phyloP scores from a whole-genome alignment of 2,329 filamentous ascomycete species.

The Hypoxylon sp. region DNA sequence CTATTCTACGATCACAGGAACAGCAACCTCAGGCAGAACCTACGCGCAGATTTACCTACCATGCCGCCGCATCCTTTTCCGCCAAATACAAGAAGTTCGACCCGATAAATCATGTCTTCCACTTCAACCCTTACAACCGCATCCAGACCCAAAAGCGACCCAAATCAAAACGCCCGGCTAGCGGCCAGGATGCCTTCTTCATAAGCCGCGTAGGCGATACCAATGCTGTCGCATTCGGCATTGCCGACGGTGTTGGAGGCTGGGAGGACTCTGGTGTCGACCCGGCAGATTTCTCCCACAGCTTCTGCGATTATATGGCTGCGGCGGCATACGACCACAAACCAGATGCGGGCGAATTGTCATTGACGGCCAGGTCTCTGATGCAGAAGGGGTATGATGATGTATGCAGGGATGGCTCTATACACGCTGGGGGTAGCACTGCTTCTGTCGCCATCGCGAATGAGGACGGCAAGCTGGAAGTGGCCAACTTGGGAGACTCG shows the following conservation, averaged over 20 bases:
- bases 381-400: slow-evolving; percentile 89
- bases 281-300: slow-evolving; percentile 94
- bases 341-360: slow-evolving; percentile 48
- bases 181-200: slow-evolving; percentile 97
- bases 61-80: slow-evolving; percentile 81
- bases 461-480: slow-evolving; percentile 81
- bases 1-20: slow-evolving; percentile 45
- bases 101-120: slow-evolving; percentile 77
- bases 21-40: slow-evolving; percentile 40
- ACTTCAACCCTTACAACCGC: slow-evolving; percentile 77
- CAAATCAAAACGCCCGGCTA: slow-evolving; percentile 77
- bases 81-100: slow-evolving; percentile 79
- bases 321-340: slow-evolving; percentile 75
- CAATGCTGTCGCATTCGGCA: slow-evolving; percentile 83
- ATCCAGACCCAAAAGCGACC: slow-evolving; percentile 68
- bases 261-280: slow-evolving; percentile 95
- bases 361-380: slow-evolving; percentile 75
- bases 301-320: slow-evolving; percentile 94
- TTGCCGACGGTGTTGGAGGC: slow-evolving; percentile 95
- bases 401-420: slow-evolving; percentile 79
- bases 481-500: slow-evolving; percentile 96
- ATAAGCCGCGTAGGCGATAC: slow-evolving; percentile 82
- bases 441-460: slow-evolving; percentile 87
- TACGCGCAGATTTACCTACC: slow-evolving; percentile 70
- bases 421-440: slow-evolving; percentile 90